A percentile compares a stretch with the other conserved stretches of the same genome.
phyloP scores from a whole-genome alignment of 2,329 filamentous ascomycete species.

The Diaporthe sp. region DNA sequence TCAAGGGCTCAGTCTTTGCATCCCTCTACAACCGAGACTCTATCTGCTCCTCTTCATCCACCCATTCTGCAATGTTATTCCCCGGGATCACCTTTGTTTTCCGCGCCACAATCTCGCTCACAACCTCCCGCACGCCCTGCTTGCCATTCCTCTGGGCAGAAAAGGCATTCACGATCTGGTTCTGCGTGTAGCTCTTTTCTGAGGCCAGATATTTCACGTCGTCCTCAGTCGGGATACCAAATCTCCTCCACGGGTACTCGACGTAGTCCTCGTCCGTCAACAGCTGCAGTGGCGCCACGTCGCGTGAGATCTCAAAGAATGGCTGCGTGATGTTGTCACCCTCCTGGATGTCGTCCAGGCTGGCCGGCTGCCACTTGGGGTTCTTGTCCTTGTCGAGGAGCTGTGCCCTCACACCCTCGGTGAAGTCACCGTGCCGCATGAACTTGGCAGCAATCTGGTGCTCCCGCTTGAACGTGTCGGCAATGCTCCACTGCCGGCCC shows the following conservation, averaged over 20 bases:
- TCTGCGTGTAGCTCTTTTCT: slow-evolving; percentile 56
- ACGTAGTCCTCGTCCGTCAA: slow-evolving; percentile 74
- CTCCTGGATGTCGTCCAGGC: slow-evolving; percentile 75
- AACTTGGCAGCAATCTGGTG: slow-evolving; percentile 87
- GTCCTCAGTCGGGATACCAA: slow-evolving; percentile 81
- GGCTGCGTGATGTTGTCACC: slow-evolving; percentile 68
- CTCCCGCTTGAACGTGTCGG: slow-evolving; percentile 87
- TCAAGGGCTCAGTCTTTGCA: neutral
- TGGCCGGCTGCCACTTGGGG: slow-evolving; percentile 83
- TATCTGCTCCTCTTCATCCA: slow-evolving; percentile 57
- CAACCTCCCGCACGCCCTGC: slow-evolving; percentile 77
- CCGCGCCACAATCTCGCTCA: slow-evolving; percentile 75
- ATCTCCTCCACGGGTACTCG: slow-evolving; percentile 79
- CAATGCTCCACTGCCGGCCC: slow-evolving; percentile 80
- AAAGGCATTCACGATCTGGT: slow-evolving; percentile 75
- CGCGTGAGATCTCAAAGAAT: slow-evolving; percentile 75
- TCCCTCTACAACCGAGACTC: neutral
- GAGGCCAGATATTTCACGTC: slow-evolving; percentile 65
- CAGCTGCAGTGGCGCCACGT: slow-evolving; percentile 67
- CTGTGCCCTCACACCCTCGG: slow-evolving; percentile 87
- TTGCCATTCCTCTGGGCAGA: slow-evolving; percentile 71
- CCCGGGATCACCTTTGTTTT: slow-evolving; percentile 62
- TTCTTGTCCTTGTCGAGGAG: slow-evolving; percentile 76
- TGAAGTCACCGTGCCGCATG: slow-evolving; percentile 93
- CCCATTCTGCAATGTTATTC: slow-evolving; percentile 43